Percentiles rank a stretch among this genome's conserved stretches.
Evolutionary conservation across 805 yeast genomes (phyloP).

Genomic region (Wickerhamiella alocasiicola): DNA sequence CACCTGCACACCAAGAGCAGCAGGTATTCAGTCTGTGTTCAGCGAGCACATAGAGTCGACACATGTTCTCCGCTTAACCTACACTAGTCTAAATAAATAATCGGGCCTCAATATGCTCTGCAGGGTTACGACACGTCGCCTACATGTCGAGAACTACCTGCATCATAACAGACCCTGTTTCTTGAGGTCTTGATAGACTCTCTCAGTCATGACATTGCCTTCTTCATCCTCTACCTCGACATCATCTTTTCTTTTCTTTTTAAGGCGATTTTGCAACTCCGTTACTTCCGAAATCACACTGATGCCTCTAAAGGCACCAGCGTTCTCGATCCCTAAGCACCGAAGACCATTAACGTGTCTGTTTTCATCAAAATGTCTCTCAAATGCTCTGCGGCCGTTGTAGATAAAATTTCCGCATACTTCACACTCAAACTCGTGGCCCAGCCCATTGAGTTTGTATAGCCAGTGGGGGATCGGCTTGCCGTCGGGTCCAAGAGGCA

Average conservation of each 20-base stretch:
- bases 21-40: too few relatives aligned
- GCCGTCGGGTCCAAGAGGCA: conserved; percentile 66
- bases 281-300: conserved; percentile 54
- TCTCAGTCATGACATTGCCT: conserved; percentile 82
- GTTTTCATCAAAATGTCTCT: conserved; percentile 58
- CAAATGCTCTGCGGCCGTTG: conserved; percentile 61
- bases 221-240: conserved; percentile 84
- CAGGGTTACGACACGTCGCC: too few relatives aligned
- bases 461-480: conserved; percentile 90
- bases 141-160: too few relatives aligned
- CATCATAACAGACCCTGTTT: conserved; percentile 65
- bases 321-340: conserved; percentile 57
- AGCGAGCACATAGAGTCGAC: too few relatives aligned
- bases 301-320: conserved; percentile 49
- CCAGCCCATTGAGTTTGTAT: conserved; percentile 77
- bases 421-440: conserved; percentile 63
- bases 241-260: conserved; percentile 30
- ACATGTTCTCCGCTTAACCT: too few relatives aligned
- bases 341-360: conserved; percentile 63
- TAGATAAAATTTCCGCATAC: conserved; percentile 67
- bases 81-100: too few relatives aligned
- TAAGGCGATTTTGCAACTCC: conserved; percentile 33
- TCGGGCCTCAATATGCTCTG: too few relatives aligned
- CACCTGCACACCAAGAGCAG: too few relatives aligned
- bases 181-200: conserved; percentile 72